A percentile compares a stretch with the other conserved stretches of the same genome.
These are phyloP conservation scores for Rhizopogon rudus DNA, from an alignment of 768 basidiomycete genomes.

Conservation along the genomic window DNA sequence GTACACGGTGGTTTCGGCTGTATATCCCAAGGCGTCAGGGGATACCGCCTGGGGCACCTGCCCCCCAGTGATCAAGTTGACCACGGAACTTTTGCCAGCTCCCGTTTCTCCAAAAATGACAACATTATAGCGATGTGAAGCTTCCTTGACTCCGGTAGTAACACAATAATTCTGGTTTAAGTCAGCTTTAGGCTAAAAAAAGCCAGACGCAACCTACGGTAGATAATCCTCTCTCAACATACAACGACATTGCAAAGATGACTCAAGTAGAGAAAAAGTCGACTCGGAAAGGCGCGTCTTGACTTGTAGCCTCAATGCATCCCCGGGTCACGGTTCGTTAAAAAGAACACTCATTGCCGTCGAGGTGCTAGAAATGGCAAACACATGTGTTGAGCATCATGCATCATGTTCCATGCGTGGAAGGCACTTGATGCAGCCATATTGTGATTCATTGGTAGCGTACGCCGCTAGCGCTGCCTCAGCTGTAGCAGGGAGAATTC, in stretches of 20 bases:
- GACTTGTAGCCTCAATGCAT: background rate
- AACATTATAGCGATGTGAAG: slow-evolving; percentile 7
- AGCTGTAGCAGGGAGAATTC: background rate
- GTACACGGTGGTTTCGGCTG: background rate
- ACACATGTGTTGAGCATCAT: too few species aligned
- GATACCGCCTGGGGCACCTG: slow-evolving; percentile 23
- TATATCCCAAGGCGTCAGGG: slow-evolving; percentile 16
- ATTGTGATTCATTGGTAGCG: too few species aligned
- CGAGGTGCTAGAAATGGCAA: too few species aligned
- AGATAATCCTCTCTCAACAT: background rate
- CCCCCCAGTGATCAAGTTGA: slow-evolving; percentile 26
- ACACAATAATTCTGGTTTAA: background rate
- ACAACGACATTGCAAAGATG: background rate
- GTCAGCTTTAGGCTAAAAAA: background rate
- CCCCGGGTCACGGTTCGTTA: too few species aligned
- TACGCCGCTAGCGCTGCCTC: too few species aligned
- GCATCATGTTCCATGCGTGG: too few species aligned
- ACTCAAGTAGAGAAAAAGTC: background rate
- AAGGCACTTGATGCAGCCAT: too few species aligned
- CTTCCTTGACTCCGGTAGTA: background rate
- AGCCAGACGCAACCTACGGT: background rate
- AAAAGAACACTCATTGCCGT: too few species aligned
- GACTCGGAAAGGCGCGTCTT: too few species aligned
- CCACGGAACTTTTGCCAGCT: slow-evolving; percentile 27
- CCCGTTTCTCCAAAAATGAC: slow-evolving; percentile 30